Percentiles rank a stretch among this genome's conserved stretches.
Evolutionary conservation across 23 red algal genomes (phyloP).

Genomic region (Gracilaria vermiculophylla): DNA sequence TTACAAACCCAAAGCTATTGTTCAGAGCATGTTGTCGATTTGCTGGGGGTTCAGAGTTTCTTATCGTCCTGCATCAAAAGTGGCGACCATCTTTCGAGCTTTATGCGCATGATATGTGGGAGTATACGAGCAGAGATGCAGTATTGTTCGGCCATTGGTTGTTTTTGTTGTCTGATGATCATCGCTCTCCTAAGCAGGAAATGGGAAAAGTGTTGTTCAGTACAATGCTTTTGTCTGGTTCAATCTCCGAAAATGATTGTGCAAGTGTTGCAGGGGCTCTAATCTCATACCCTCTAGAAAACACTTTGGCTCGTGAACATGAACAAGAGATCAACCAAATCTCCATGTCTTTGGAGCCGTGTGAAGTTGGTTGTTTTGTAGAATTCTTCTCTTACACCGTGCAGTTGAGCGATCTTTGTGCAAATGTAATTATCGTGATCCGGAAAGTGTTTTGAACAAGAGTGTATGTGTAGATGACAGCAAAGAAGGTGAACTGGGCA

Average conservation of each 20-base stretch:
- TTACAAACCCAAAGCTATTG: neutral
- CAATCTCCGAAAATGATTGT: neutral
- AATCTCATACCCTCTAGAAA: slow-evolving; percentile 4
- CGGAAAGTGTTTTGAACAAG: neutral
- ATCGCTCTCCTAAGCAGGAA: neutral
- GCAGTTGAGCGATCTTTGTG: slow-evolving; percentile 22
- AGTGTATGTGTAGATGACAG: neutral
- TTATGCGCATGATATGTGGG: slow-evolving; percentile 19
- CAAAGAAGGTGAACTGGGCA: neutral
- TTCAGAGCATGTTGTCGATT: neutral
- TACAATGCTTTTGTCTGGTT: neutral
- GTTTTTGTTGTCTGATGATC: slow-evolving; percentile 5
- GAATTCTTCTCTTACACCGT: slow-evolving; percentile 27
- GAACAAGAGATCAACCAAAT: neutral
- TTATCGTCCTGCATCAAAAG: neutral
- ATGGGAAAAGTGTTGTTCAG: slow-evolving; percentile 34
- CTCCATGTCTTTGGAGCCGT: neutral
- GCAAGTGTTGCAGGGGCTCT: slow-evolving; percentile 12
- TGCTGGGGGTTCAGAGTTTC: neutral
- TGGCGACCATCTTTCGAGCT: slow-evolving; percentile 25
- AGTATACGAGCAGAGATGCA: neutral
- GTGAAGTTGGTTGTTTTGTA: slow-evolving; percentile 29
- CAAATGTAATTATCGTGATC: slow-evolving; percentile 1
- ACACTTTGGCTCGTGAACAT: slow-evolving; percentile 11
- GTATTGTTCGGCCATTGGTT: slow-evolving; percentile 34